Conservation (phyloP, 2,329 filamentous ascomycete genomes). For the Cladosporium colombiae region DNA sequence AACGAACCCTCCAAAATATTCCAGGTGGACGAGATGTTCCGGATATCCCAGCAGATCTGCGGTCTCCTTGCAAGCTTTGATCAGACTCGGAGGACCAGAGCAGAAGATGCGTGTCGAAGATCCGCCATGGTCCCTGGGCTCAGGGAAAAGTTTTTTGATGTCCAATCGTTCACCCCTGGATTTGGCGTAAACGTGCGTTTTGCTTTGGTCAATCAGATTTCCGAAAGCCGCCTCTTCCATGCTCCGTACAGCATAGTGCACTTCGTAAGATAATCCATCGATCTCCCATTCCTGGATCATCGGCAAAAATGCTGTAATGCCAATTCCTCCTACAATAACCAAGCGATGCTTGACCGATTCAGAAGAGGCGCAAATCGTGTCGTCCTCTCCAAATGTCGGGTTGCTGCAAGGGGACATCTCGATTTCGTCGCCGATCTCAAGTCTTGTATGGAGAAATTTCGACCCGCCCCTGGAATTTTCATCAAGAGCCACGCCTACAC, state of each 20-base stretch:
- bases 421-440: slow-evolving; percentile 52
- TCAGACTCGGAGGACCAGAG: slow-evolving; percentile 61
- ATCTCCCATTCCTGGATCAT: slow-evolving; percentile 44
- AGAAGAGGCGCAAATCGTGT: slow-evolving; percentile 36
- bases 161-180: background rate
- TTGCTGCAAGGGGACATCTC: slow-evolving; percentile 38
- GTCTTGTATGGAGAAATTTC: slow-evolving; percentile 55
- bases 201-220: slow-evolving; percentile 26
- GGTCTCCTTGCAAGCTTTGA: slow-evolving; percentile 50
- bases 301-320: slow-evolving; percentile 64
- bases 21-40: slow-evolving; percentile 59
- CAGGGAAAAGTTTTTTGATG: background rate
- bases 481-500: slow-evolving; percentile 61
- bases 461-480: slow-evolving; percentile 61
- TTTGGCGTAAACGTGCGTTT: background rate
- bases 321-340: slow-evolving; percentile 65
- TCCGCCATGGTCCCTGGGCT: slow-evolving; percentile 36
- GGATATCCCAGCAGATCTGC: slow-evolving; percentile 48
- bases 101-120: slow-evolving; percentile 62
- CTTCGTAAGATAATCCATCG: slow-evolving; percentile 44
- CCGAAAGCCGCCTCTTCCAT: slow-evolving; percentile 57
- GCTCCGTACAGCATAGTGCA: slow-evolving; percentile 62
- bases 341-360: slow-evolving; percentile 56
- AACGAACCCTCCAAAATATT: slow-evolving; percentile 55
- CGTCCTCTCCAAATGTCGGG: slow-evolving; percentile 3